Conservation (phyloP, 176 grass and related monocot genomes). For the Aegilops longissima region DNA sequence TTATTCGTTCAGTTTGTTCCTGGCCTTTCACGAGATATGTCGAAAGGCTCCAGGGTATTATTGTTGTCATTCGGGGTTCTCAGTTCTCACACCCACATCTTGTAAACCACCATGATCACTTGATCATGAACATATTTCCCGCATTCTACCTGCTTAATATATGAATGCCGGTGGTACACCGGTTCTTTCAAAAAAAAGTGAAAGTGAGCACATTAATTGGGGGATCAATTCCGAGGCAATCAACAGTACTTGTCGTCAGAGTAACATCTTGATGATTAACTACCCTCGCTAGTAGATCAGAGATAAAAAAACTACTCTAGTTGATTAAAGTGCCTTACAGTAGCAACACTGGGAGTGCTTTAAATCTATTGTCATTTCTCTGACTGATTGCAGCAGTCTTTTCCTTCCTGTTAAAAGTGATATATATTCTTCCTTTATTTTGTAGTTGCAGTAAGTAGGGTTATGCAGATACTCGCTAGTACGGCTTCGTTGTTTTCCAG, state of each 20-base stretch:
- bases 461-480: background rate
- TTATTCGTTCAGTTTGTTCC: slow-evolving; percentile 12
- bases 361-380: background rate
- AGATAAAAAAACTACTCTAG: background rate
- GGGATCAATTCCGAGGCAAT: slow-evolving; percentile 60
- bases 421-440: background rate
- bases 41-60: slow-evolving; percentile 81
- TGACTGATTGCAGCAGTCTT: background rate
- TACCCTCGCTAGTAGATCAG: slow-evolving; percentile 42
- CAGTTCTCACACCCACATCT: too few relatives aligned
- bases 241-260: slow-evolving; percentile 62
- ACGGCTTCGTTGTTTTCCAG: too few relatives aligned
- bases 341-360: background rate
- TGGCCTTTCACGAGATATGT: slow-evolving; percentile 35
- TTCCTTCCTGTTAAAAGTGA: background rate
- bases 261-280: slow-evolving; percentile 89
- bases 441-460: background rate
- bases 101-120: too few relatives aligned
- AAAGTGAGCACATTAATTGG: slow-evolving; percentile 76
- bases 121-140: too few relatives aligned
- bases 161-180: too few relatives aligned
- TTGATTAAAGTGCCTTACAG: slow-evolving; percentile 6
- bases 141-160: too few relatives aligned
- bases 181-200: slow-evolving; percentile 32
- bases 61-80: slow-evolving; percentile 17